These are phyloP conservation scores for Senna tora DNA, from an alignment of 306 rosid species.

Conservation along the genomic window DNA sequence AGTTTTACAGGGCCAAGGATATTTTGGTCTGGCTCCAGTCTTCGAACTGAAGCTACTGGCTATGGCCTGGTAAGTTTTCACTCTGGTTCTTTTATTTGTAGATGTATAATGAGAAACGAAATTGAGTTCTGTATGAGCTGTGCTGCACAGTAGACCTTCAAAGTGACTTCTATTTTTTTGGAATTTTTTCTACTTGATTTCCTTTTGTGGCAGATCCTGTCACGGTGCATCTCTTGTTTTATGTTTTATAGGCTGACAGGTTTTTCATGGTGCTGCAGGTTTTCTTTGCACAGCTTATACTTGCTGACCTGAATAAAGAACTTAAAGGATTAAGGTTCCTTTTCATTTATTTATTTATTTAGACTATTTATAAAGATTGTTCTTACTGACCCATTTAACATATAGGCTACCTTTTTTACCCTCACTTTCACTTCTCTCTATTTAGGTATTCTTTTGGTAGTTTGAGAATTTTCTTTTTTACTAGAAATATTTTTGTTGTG, in stretches of 20 bases:
- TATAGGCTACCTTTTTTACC: constrained; percentile 17
- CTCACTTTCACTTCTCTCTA: constrained; percentile 29
- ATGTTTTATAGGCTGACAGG: constrained; percentile 31
- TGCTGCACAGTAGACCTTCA: constrained; percentile 14
- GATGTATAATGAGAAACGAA: constrained; percentile 25
- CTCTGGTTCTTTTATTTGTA: constrained; percentile 36
- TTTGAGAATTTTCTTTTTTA: constrained; percentile 9
- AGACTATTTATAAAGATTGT: constrained; percentile 35
- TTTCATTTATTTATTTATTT: constrained; percentile 42
- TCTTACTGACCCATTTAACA: constrained; percentile 12
- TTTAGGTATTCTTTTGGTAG: constrained; percentile 31
- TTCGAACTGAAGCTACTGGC: constrained; percentile 98
- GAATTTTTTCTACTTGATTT: constrained; percentile 15
- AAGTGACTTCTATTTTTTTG: neutral
- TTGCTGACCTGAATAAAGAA: constrained; percentile 94
- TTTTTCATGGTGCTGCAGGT: constrained; percentile 67
- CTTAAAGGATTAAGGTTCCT: constrained; percentile 94
- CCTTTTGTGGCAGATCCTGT: constrained; percentile 18
- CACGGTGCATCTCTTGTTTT: constrained; percentile 19
- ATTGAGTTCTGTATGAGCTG: constrained; percentile 22
- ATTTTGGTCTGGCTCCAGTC: constrained; percentile 99
- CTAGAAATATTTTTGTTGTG: constrained; percentile 18
- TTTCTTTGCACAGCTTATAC: constrained; percentile 97
- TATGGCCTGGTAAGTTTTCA: constrained; percentile 90
- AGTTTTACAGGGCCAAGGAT: constrained; percentile 97